These are phyloP conservation scores for Blastobotrys elegans DNA, from an alignment of 1,139 yeast species.

Conservation along the genomic window DNA sequence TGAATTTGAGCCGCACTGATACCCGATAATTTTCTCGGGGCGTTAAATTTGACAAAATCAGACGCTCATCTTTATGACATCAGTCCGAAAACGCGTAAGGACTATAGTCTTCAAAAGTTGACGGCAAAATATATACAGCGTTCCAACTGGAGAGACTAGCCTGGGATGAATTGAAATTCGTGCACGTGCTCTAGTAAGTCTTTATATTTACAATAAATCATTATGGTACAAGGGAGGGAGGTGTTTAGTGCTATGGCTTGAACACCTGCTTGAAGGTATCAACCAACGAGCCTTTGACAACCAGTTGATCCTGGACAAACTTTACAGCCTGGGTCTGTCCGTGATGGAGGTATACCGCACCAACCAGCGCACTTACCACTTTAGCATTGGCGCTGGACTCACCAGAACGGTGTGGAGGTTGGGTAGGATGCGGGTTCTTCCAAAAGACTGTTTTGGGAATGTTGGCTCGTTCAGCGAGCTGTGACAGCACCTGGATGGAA, in stretches of 20 bases:
- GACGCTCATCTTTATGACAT: no score
- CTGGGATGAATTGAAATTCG: no score
- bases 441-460: slow-evolving; percentile 57
- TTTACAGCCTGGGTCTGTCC: slow-evolving; percentile 44
- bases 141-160: no score
- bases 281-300: slow-evolving; percentile 22
- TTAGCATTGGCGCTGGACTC: slow-evolving; percentile 53
- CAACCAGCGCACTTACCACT: slow-evolving; percentile 69
- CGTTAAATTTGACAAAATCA: no score
- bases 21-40: no score
- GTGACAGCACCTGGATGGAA: slow-evolving; percentile 38
- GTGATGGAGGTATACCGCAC: slow-evolving; percentile 68
- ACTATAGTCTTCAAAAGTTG: no score
- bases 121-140: no score
- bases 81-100: no score
- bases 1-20: no score
- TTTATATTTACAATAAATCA: neutral
- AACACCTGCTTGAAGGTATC: slow-evolving; percentile 10
- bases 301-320: slow-evolving; percentile 32
- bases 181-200: no score
- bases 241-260: neutral
- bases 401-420: slow-evolving; percentile 16
- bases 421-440: slow-evolving; percentile 38
- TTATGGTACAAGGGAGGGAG: no score
- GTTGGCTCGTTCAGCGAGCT: slow-evolving; percentile 35